Percentiles rank a stretch among this genome's conserved stretches.
These are phyloP conservation scores for Alternaria ventricosa DNA, from an alignment of 2,329 filamentous ascomycete species.

Conservation along the genomic window DNA sequence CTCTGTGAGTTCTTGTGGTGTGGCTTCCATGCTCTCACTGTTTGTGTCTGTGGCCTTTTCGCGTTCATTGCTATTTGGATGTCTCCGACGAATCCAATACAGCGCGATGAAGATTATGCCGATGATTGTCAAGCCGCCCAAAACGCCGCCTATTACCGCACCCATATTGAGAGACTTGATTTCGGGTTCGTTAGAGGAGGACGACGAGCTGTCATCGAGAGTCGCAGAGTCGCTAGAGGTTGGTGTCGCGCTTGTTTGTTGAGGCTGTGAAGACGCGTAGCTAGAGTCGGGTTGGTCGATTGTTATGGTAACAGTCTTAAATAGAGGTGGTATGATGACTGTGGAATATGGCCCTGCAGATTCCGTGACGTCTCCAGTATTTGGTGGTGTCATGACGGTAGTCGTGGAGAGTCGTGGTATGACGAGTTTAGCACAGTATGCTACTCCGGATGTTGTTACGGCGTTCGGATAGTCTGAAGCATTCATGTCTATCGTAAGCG, in stretches of 20 bases:
- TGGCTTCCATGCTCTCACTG: too few relatives aligned
- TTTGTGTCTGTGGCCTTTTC: not conserved
- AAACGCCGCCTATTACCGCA: not conserved
- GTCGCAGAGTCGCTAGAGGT: not conserved
- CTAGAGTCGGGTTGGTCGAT: not conserved
- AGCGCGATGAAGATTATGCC: not conserved
- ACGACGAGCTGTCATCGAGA: not conserved
- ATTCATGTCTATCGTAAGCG: too few relatives aligned
- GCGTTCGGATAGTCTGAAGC: too few relatives aligned
- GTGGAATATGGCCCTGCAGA: not conserved
- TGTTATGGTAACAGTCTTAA: not conserved
- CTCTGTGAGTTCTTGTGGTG: too few relatives aligned
- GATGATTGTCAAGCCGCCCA: not conserved
- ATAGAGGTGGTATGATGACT: not conserved
- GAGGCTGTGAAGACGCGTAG: not conserved
- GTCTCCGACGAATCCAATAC: not conserved
- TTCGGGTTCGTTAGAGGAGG: fast-evolving
- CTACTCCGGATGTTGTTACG: too few relatives aligned
- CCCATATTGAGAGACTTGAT: fast-evolving
- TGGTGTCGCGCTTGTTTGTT: fast-evolving
- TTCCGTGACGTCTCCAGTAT: too few relatives aligned
- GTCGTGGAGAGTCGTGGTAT: too few relatives aligned
- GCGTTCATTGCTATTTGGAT: not conserved
- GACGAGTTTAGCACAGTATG: too few relatives aligned
- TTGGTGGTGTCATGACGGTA: too few relatives aligned